Evolutionary conservation across 1,139 yeast genomes (phyloP).

Genomic region (Candida pseudocylindracea): DNA sequence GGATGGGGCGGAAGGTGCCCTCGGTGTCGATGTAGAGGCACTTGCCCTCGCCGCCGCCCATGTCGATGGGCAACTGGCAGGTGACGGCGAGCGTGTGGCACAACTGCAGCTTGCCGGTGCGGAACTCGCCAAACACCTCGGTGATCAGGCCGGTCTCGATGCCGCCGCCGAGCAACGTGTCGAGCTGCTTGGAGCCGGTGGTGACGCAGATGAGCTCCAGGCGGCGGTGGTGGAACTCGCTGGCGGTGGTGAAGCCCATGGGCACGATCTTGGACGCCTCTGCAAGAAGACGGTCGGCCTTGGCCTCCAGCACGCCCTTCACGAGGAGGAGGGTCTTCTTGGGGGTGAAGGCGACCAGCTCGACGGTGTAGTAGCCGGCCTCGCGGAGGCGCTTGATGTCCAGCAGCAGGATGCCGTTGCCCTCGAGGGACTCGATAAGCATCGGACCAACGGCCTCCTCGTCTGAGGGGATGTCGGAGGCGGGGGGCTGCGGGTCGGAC

Average conservation of each 20-base stretch:
- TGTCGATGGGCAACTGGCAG: slow-evolving; percentile 87
- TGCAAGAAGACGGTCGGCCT: slow-evolving; percentile 64
- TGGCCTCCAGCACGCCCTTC: slow-evolving; percentile 89
- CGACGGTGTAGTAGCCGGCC: slow-evolving; percentile 77
- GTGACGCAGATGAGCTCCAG: slow-evolving; percentile 82
- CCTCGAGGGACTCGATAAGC: slow-evolving; percentile 29
- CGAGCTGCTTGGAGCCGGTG: slow-evolving; percentile 88
- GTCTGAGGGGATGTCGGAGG: slow-evolving; percentile 4
- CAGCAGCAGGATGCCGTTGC: slow-evolving; percentile 65
- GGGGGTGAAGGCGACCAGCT: slow-evolving; percentile 77
- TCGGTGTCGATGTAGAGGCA: slow-evolving; percentile 93
- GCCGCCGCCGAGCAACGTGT: slow-evolving; percentile 90
- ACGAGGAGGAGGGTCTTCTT: slow-evolving; percentile 54
- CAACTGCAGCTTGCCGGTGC: slow-evolving; percentile 93
- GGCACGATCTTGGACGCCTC: slow-evolving; percentile 85
- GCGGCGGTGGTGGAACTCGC: slow-evolving; percentile 79
- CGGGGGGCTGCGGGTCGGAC: too few species aligned
- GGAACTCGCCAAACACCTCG: slow-evolving; percentile 90
- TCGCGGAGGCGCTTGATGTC: slow-evolving; percentile 69
- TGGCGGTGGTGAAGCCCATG: slow-evolving; percentile 94
- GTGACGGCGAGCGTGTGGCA: slow-evolving; percentile 96
- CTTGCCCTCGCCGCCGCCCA: slow-evolving; percentile 99
- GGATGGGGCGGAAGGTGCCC: slow-evolving; percentile 85
- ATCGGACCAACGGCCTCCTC: slow-evolving; percentile 19
- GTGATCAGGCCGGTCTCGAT: slow-evolving; percentile 95